These are phyloP conservation scores for Rhinocladiella mackenziei DNA, from an alignment of 2,329 filamentous ascomycete genomes.

Conservation along the genomic window DNA sequence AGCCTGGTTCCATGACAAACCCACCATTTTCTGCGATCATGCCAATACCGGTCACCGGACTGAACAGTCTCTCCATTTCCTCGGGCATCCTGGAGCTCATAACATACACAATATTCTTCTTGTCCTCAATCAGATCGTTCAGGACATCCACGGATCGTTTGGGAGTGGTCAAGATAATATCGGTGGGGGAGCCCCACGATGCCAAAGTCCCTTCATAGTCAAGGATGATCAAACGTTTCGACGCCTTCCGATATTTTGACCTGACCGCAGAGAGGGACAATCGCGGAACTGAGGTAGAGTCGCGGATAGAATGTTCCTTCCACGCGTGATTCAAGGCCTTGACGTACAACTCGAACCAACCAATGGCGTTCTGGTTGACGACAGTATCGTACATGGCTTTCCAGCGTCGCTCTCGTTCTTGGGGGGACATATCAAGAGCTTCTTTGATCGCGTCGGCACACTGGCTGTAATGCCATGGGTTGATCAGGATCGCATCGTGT, in stretches of 20 bases:
- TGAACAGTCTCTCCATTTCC: slow-evolving; percentile 82
- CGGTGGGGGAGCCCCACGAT: slow-evolving; percentile 76
- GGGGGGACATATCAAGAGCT: slow-evolving; percentile 73
- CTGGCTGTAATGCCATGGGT: slow-evolving; percentile 90
- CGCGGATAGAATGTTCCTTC: slow-evolving; percentile 77
- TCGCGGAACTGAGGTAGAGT: slow-evolving; percentile 81
- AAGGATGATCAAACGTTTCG: slow-evolving; percentile 75
- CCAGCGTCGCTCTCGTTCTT: slow-evolving; percentile 74
- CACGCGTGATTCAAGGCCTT: slow-evolving; percentile 69
- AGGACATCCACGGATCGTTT: slow-evolving; percentile 79
- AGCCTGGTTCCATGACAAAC: slow-evolving; percentile 68
- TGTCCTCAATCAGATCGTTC: slow-evolving; percentile 74
- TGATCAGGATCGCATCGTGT: slow-evolving; percentile 76
- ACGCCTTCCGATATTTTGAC: slow-evolving; percentile 61
- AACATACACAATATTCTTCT: slow-evolving; percentile 81
- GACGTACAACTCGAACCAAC: slow-evolving; percentile 78
- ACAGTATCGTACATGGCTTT: slow-evolving; percentile 68
- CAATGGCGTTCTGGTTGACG: slow-evolving; percentile 73
- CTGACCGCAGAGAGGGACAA: slow-evolving; percentile 65
- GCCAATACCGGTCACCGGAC: slow-evolving; percentile 74
- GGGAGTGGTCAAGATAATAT: slow-evolving; percentile 80
- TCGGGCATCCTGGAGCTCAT: slow-evolving; percentile 88
- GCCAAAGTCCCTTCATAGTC: slow-evolving; percentile 93
- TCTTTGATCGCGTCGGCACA: slow-evolving; percentile 81
- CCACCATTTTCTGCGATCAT: slow-evolving; percentile 94